Percentiles rank a stretch among this genome's conserved stretches.
Conservation (phyloP, 177 flowering plant species). For the Vitis hybrid region DNA sequence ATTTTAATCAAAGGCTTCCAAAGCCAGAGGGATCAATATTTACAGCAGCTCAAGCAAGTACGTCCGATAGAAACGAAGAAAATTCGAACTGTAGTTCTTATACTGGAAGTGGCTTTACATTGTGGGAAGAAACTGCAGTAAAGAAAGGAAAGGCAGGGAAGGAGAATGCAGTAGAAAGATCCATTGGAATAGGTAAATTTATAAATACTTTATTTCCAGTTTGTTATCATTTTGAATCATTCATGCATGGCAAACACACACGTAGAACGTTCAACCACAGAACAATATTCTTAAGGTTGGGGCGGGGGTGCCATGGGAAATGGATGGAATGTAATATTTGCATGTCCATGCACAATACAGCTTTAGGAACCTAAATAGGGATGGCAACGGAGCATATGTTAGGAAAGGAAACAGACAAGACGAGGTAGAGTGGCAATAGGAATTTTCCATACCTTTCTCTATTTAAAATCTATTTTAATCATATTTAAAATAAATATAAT, state of each 20-base stretch:
- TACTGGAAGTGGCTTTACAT: slow-evolving; percentile 67
- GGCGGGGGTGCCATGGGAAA: not conserved
- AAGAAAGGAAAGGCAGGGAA: slow-evolving; percentile 64
- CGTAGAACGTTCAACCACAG: not conserved
- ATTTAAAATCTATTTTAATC: too few relatives aligned
- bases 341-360: too few relatives aligned
- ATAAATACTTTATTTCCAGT: not conserved
- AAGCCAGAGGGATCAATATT: slow-evolving; percentile 53
- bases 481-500: too few relatives aligned
- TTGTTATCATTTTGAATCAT: not conserved
- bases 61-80: slow-evolving; percentile 55
- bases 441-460: too few relatives aligned
- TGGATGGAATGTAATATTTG: not conserved
- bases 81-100: slow-evolving; percentile 59
- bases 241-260: not conserved
- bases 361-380: too few relatives aligned
- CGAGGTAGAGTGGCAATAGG: too few relatives aligned
- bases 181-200: slow-evolving; percentile 49
- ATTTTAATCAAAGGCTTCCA: slow-evolving; percentile 40
- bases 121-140: slow-evolving; percentile 77
- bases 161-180: slow-evolving; percentile 49
- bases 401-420: too few relatives aligned
- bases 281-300: not conserved
- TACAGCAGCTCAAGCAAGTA: slow-evolving; percentile 38
- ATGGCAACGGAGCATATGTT: too few relatives aligned